Evolutionary conservation across 345 rosid genomes (phyloP).

Genomic region (Brassica napus): Da-Ae NC_063450.1:53470001-53470500

Average conservation of each 20-base stretch:
- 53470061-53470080: not conserved
- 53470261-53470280: not conserved
- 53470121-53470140: constrained; percentile 28
- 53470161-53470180: constrained; percentile 28
- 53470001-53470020: constrained; percentile 9
- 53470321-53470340: constrained; percentile 11
- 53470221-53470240: not conserved
- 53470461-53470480: constrained; percentile 82
- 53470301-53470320: constrained; percentile 9
- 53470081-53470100: constrained; percentile 11
- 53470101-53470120: constrained; percentile 36
- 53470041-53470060: constrained; percentile 15
- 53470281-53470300: not conserved
- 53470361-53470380: constrained; percentile 12
- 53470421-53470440: constrained; percentile 48
- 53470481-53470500: constrained; percentile 78
- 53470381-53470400: constrained; percentile 4
- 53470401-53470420: constrained; percentile 7
- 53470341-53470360: constrained; percentile 10
- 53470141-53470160: constrained; percentile 31
- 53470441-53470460: constrained; percentile 73
- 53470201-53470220: constrained; percentile 3
- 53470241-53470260: constrained; percentile 3
- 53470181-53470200: constrained; percentile 14
- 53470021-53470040: constrained; percentile 19